Base-by-base conservation (phyloP, 345 rosid genomes). In the Atalantia buxifolia region DNA sequence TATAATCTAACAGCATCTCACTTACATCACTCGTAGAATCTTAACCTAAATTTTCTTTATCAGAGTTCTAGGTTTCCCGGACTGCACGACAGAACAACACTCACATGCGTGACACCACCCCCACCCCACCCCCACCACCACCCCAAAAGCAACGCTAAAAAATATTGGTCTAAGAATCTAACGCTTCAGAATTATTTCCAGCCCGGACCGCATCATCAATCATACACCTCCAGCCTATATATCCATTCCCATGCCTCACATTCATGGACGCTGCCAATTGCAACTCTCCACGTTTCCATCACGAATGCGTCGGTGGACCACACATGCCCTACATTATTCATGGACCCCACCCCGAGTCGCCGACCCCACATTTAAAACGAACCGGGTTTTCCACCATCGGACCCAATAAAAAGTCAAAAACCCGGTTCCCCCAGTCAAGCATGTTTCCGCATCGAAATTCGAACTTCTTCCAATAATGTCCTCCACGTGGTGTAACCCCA, bases 401-500 rank as follows among this genome's bases (percentile, higher is more conserved):
- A 78, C 60, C 85, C 45, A 9, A 7, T 16, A 28, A 31, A 31
- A 4, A 31, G 62, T 72, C 74, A 50, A 76, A 30, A 5, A 40
- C 50, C 75, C 73, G 60, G 56, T 22, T 28, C 67, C 83, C 76
- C 83, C 81, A 85, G 92, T 88, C 90, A 86, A 88, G 85, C 82
- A 31, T 69, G 78, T 75, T 62, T 6, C 9, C 5, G 88, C 89
- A 84, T 86, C 72, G 94, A 83, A 76, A 78, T 77, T 72, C 84
- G n/a, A 66, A 75, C 64, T 71, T 36, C 69, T 71, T 38, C 90
- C 73, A 83, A 50, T 81, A 3, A 76, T 24, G 9, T 73, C 24
- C 6, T 48, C 87, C 91, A 89, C 98, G 94, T 92, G 95, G 88
- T 42, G 4, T 0, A 0, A 2, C 22, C 5, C 67, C 30, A 85